Evolutionary conservation across 2,329 filamentous ascomycete species (phyloP).

Genomic region (Chrysoporthe deuterocubensis): DNA sequence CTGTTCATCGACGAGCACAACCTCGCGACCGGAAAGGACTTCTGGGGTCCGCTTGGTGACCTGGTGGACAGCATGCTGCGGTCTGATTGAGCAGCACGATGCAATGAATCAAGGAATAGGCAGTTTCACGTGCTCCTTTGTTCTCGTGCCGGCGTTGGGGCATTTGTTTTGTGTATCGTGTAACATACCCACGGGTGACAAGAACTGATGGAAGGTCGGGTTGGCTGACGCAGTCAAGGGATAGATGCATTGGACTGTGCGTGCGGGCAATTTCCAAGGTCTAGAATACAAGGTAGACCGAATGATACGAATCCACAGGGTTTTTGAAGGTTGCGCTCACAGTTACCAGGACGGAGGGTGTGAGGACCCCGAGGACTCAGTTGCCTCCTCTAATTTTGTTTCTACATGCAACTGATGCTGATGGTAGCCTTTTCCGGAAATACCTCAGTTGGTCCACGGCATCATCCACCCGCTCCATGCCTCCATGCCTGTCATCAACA

Average conservation of each 20-base stretch:
- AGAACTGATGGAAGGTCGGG: background rate
- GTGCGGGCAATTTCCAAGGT: background rate
- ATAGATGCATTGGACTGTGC: background rate
- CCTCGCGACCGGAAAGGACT: conserved; percentile 91
- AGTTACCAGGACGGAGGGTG: background rate
- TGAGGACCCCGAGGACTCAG: conserved; percentile 9
- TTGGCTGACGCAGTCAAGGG: background rate
- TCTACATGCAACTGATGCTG: conserved; percentile 22
- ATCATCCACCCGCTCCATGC: background rate
- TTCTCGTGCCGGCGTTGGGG: conserved; percentile 27
- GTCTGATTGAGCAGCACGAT: conserved; percentile 68
- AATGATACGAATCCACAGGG: conserved; percentile 12
- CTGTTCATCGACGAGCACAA: conserved; percentile 97
- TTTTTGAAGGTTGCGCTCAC: background rate
- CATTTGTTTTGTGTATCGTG: conserved; percentile 35
- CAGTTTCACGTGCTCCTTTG: conserved; percentile 12
- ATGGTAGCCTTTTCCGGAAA: conserved; percentile 19
- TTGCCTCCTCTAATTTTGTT: conserved; percentile 10
- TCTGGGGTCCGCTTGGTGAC: conserved; percentile 94
- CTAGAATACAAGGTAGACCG: conserved; percentile 18
- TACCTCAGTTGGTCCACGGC: conserved; percentile 10
- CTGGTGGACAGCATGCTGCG: conserved; percentile 97
- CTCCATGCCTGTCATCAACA: conserved; percentile 8
- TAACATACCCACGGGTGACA: conserved; percentile 17
- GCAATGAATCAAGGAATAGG: conserved; percentile 6